A percentile compares a stretch with the other conserved stretches of the same genome.
These are phyloP conservation scores for Linnemannia hyalina DNA, from an alignment of 192 early-diverging fungal genomes.

Conservation along the genomic window DNA sequence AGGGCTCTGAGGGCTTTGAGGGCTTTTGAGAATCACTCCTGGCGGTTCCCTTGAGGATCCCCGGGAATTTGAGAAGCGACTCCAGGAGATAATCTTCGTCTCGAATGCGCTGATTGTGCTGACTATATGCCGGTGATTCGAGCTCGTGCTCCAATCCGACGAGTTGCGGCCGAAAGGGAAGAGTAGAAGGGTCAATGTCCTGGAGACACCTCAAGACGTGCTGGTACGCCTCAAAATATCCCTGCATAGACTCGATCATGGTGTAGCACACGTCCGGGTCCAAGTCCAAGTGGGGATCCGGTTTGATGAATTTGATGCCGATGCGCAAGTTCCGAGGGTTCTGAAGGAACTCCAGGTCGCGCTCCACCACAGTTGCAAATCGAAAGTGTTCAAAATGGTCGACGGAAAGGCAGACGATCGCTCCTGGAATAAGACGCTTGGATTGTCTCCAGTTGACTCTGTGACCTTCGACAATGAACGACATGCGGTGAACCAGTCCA, in stretches of 20 bases:
- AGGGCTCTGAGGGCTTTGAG: background rate
- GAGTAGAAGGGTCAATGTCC: constrained; percentile 38
- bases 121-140: constrained; percentile 55
- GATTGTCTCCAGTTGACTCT: constrained; percentile 62
- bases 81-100: constrained; percentile 21
- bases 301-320: constrained; percentile 44
- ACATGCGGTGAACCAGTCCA: constrained; percentile 61
- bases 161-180: constrained; percentile 62
- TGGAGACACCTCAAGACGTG: constrained; percentile 64
- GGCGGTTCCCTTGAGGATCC: background rate
- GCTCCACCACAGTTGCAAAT: constrained; percentile 61
- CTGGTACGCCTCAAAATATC: constrained; percentile 62
- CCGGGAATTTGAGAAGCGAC: constrained; percentile 25
- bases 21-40: background rate
- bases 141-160: constrained; percentile 53
- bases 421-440: constrained; percentile 67
- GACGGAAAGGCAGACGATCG: constrained; percentile 64
- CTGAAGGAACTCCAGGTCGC: constrained; percentile 44
- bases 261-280: constrained; percentile 38
- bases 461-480: constrained; percentile 60
- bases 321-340: constrained; percentile 49
- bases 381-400: constrained; percentile 64
- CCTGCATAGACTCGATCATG: constrained; percentile 60
- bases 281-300: constrained; percentile 35
- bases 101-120: background rate